Evolutionary conservation across 2,329 filamentous ascomycete genomes (phyloP).

Genomic region (Ophiostoma australiae): DNA sequence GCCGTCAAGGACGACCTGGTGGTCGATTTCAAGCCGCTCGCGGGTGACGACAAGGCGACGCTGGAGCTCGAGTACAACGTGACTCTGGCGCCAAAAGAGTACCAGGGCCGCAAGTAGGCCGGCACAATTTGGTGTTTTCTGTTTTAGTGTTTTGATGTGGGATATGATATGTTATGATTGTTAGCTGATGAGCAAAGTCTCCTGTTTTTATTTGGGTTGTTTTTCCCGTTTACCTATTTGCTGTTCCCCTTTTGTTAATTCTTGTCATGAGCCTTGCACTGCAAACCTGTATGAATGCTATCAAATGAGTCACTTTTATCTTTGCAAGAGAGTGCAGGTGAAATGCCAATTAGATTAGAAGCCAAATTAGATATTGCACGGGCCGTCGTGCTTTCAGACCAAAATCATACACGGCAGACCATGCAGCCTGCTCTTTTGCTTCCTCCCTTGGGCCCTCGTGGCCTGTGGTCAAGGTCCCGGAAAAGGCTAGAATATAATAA

Average conservation of each 20-base stretch:
- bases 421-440: background rate
- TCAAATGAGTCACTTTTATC: background rate
- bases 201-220: background rate
- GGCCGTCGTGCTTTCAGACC: background rate
- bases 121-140: background rate
- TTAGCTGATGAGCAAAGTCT: background rate
- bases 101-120: constrained; percentile 26
- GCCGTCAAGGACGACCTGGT: constrained; percentile 39
- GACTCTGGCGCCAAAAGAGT: constrained; percentile 33
- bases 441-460: background rate
- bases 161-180: constrained; percentile 7
- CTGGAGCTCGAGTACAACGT: constrained; percentile 40
- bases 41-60: constrained; percentile 32
- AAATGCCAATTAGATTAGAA: background rate
- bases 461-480: background rate
- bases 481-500: background rate
- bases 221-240: background rate
- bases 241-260: background rate
- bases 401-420: background rate
- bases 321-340: background rate
- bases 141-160: background rate
- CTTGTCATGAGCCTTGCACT: background rate
- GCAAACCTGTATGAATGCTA: background rate
- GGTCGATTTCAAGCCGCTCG: constrained; percentile 36
- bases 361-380: background rate